Evolutionary conservation across 495 filamentous ascomycete species (phyloP), one percentile per base, ranked within the genome.

Genomic region (Talaromyces liani): DNA sequence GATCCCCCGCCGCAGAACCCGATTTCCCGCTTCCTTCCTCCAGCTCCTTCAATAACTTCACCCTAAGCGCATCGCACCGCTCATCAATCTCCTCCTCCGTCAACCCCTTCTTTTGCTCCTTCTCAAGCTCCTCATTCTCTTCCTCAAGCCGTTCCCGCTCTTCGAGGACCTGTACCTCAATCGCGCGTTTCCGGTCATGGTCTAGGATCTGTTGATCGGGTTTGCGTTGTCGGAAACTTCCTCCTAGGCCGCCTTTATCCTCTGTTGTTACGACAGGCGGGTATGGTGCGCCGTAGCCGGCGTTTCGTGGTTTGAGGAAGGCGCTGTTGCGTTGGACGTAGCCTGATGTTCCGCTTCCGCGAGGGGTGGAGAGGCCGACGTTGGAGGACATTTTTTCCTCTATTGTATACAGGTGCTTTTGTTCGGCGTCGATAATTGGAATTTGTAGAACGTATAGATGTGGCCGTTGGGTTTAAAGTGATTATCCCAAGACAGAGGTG

Each of bases 311-410:
- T 67, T 83, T 87, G 60, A 95, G 85, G 78, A 94, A 87, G 7
- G 95, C 93, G 63, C 87, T 83, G 78, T 98, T 99, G 70, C 91
- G 90, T 72, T 97, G 93, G 60, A 99, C 92, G 78, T 97, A 98
- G 71, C 95, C 95, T 4, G 91, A 96, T 64, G 95, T 99, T 62
- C 94, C 94, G 68, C 87, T 92, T 63, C 95, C 95, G 65, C 95
- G 90, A 6, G 95, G 95, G 22, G 95, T 99, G 60, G 89, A 82
- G 70, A 99, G 92, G 65, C 95, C 95, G 77, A 99, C 95, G 81
- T 99, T 99, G 64, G 92, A 92, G 63, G 93, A 93, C 94, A 98
- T 98, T 16, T 27, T 27, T 27, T 27, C 25, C 27, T 27, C 27
- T 27, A 27, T 27, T 27, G 27, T 27, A 27, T 27, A 27, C 27